phyloP scores from a whole-genome alignment of 257 asterid species.

The Nicotiana undulata region DNA sequence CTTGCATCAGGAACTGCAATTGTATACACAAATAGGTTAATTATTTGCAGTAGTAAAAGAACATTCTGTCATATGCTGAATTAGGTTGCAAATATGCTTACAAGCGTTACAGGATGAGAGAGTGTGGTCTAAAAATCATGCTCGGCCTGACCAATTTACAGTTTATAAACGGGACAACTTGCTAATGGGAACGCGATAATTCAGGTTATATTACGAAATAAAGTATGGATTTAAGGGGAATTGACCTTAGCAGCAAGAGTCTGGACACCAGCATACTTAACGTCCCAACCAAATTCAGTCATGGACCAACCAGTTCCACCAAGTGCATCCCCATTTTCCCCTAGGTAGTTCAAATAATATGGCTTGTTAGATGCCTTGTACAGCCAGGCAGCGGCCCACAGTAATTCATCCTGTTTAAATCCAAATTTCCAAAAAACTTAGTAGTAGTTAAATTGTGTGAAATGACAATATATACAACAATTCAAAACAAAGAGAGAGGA shows the following conservation, averaged over 20 bases:
- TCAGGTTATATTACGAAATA: not conserved
- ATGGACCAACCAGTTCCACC: constrained; percentile 98
- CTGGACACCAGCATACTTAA: constrained; percentile 92
- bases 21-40: not conserved
- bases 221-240: not conserved
- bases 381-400: constrained; percentile 98
- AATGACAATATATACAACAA: not conserved
- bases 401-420: constrained; percentile 65
- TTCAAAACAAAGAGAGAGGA: not conserved
- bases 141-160: not conserved
- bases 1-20: constrained; percentile 77
- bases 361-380: constrained; percentile 77
- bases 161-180: not conserved
- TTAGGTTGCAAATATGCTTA: not conserved
- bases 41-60: not conserved
- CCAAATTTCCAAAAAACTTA: not conserved
- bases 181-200: not conserved
- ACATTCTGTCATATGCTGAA: not conserved
- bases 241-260: constrained; percentile 78
- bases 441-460: not conserved
- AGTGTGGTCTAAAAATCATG: not conserved
- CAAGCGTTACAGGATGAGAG: not conserved
- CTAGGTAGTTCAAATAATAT: constrained; percentile 70
- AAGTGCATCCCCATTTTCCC: constrained; percentile 64
- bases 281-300: constrained; percentile 99